Conservation (phyloP, 2,329 filamentous ascomycete genomes). For the Pseudonectria buxi region DNA sequence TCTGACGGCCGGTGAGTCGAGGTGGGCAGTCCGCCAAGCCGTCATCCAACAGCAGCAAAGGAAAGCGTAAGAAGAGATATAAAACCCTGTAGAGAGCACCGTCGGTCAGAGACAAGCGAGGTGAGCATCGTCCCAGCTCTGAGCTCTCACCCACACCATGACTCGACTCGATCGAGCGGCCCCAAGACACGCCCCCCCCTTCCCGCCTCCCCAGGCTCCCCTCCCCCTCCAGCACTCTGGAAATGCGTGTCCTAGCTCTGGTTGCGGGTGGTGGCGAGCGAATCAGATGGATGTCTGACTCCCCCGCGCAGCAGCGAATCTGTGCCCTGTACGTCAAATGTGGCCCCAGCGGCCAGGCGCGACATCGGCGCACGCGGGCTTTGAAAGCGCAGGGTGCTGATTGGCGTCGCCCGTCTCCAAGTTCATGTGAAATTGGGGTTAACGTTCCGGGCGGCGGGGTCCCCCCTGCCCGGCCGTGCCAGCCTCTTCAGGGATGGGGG, state of each 20-base stretch:
- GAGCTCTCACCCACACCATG: too few relatives aligned
- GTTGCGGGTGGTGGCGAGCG: slow-evolving; percentile 9
- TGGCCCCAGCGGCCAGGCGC: slow-evolving; percentile 16
- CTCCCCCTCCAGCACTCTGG: too few relatives aligned
- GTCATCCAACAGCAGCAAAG: too few relatives aligned
- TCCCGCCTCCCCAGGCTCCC: too few relatives aligned
- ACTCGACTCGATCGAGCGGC: too few relatives aligned
- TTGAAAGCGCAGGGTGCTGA: slow-evolving; percentile 24
- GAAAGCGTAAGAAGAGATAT: too few relatives aligned
- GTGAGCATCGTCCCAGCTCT: too few relatives aligned
- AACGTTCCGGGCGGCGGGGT: slow-evolving; percentile 20
- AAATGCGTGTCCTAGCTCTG: slow-evolving; percentile 1
- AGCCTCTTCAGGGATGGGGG: slow-evolving; percentile 4
- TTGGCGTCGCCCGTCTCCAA: slow-evolving; percentile 23
- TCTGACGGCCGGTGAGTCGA: too few relatives aligned
- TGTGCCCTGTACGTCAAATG: slow-evolving; percentile 21
- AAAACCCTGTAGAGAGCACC: too few relatives aligned
- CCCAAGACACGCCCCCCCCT: too few relatives aligned
- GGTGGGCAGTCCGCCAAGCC: too few relatives aligned
- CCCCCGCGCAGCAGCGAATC: slow-evolving; percentile 15
- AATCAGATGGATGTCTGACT: slow-evolving; percentile 14
- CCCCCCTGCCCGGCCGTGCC: slow-evolving; percentile 9
- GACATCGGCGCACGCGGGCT: slow-evolving; percentile 25
- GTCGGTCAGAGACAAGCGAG: too few relatives aligned
- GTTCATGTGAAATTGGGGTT: slow-evolving; percentile 17